Conservation (phyloP, 1,139 yeast species). For the Diutina pseudorugosa region DNA sequence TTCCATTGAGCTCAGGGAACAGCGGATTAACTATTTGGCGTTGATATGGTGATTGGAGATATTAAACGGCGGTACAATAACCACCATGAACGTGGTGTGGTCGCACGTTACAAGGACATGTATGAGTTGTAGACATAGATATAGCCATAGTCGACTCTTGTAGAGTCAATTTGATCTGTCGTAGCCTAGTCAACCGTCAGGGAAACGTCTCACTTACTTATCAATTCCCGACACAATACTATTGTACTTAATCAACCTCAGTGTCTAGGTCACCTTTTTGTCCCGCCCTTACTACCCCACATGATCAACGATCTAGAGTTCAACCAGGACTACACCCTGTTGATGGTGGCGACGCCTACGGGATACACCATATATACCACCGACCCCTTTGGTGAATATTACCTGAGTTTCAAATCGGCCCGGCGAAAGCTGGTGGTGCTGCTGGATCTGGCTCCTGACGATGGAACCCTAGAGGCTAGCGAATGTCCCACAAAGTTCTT, state of each 20-base stretch:
- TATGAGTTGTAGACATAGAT: too few relatives aligned
- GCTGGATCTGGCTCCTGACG: slow-evolving; percentile 1
- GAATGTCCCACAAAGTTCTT: slow-evolving; percentile 2
- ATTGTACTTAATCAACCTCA: not conserved
- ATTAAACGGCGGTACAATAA: too few relatives aligned
- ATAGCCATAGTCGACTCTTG: too few relatives aligned
- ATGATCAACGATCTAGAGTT: slow-evolving; percentile 28
- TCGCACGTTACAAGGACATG: too few relatives aligned
- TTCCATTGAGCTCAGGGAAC: not conserved
- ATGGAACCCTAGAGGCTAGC: not conserved
- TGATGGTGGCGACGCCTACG: slow-evolving; percentile 24
- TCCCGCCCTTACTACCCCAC: not conserved
- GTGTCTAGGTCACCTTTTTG: not conserved
- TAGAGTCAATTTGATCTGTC: too few relatives aligned
- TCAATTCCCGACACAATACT: not conserved
- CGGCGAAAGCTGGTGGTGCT: slow-evolving; percentile 1
- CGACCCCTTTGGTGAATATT: slow-evolving; percentile 38
- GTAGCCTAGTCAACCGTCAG: too few relatives aligned
- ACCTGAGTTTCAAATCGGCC: slow-evolving; percentile 7
- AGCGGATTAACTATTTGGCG: not conserved
- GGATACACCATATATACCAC: slow-evolving; percentile 30
- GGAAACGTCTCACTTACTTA: too few relatives aligned
- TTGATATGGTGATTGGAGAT: too few relatives aligned
- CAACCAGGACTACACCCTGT: slow-evolving; percentile 33
- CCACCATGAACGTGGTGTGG: too few relatives aligned